Evolutionary conservation across 148 eudicot genomes (phyloP).

Genomic region (Pouteria glomerata): DNA sequence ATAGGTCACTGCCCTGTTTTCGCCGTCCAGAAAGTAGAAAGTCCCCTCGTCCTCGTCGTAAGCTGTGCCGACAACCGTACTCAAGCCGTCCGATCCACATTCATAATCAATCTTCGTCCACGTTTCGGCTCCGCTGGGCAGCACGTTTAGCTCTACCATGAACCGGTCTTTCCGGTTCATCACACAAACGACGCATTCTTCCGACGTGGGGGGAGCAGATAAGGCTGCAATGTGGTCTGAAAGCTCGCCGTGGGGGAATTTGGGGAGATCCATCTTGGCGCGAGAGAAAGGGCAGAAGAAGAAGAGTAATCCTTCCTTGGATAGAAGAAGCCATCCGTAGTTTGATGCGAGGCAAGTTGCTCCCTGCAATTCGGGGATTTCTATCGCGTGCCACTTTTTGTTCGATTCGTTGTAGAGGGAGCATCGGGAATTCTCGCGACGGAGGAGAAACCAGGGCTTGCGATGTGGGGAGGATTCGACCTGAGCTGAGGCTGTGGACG

Average conservation of each 20-base stretch:
- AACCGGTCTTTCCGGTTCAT: not conserved
- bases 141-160: conserved; percentile 11
- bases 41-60: not conserved
- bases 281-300: conserved; percentile 28
- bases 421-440: not conserved
- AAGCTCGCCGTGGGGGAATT: conserved; percentile 8
- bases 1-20: not conserved
- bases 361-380: conserved; percentile 15
- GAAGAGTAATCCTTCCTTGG: not conserved
- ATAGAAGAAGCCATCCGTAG: conserved; percentile 27
- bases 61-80: not conserved
- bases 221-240: conserved; percentile 15
- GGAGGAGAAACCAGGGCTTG: conserved; percentile 15
- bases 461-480: not conserved
- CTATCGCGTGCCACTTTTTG: not conserved
- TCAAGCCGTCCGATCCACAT: not conserved
- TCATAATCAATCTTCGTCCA: conserved; percentile 10
- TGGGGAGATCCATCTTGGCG: conserved; percentile 18
- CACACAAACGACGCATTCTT: conserved; percentile 14
- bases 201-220: conserved; percentile 21
- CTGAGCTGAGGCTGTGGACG: conserved; percentile 14
- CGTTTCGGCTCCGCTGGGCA: conserved; percentile 8
- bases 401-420: not conserved
- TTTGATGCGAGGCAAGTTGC: conserved; percentile 24
- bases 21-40: conserved; percentile 16